Evolutionary conservation across 495 filamentous ascomycete species (phyloP), one percentile per base, ranked within the genome.

Genomic region (Aspergillus baeticus): DNA sequence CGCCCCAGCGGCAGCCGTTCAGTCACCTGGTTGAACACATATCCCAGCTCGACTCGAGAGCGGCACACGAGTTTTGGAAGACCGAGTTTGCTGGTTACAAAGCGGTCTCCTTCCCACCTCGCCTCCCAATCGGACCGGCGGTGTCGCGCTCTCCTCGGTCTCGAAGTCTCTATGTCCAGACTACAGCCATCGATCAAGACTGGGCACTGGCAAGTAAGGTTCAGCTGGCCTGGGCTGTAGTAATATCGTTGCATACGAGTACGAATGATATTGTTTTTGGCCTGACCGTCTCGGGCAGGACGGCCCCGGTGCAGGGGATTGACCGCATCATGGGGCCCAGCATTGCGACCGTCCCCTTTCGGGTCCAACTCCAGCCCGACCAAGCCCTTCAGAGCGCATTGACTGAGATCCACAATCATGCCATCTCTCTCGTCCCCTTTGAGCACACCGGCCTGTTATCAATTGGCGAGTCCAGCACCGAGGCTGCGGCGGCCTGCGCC

Each of bases 391-490:
- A 1, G 0, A 45, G 75, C 5, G 52, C 65, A 49, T 60, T 86
- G 8, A 59, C 70, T 29, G 34, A 65, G 0, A 26, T 82, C 3
- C 76, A 79, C 26, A 38, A 54, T 7, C 63, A 70, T 55, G 51
- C 56, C 2, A 58, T 47, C n/a, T 54, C 65, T 7, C 63, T 77
- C 57, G 66, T 70, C 8, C 60, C 66, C 5, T 70, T 69, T 50
- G 69, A 81, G 50, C 77, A 80, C 21, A 44, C 63, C 13, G 77
- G 76, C 10, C 61, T 82, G 10, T 11, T 6, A 13, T 6, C 5
- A 4, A 37, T 37, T 15, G 5, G 35, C 35, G 5, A 13, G 5
- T 4, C 13, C 5, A 37, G 35, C 35, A 13, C 3, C 35, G 35
- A 37, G 35, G n/a, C 35, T 3, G 35, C 35, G n/a, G 35, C 35